Evolutionary conservation across 495 filamentous ascomycete genomes (phyloP), one percentile per base, ranked within the genome.

Genomic region (Xylaria acuta): DNA sequence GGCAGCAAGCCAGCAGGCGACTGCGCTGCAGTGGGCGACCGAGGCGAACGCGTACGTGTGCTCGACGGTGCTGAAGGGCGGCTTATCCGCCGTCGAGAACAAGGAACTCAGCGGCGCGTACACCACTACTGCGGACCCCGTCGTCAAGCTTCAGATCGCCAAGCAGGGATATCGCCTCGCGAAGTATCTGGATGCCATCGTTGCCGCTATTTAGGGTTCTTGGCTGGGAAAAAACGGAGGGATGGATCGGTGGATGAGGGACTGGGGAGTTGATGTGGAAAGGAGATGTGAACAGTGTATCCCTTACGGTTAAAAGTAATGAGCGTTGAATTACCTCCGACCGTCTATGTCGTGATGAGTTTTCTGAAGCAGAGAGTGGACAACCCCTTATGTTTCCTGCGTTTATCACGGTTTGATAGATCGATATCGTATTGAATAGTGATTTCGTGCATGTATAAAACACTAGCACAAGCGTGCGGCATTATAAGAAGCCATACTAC

Each of bases 91-190:
- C 54, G 82, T 90, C 41, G 79, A 89, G 62, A 80, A 81, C 69
- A 77, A 72, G 70, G 86, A 89, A 68, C 77, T 90, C 34, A 76
- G 79, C 63, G 86, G 84, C 8, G 75, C 66, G 22, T 92, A 92
- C 76, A 88, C 88, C 73, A 79, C 84, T 30, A 76, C 80, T 43
- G 84, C 87, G 59, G 70, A 86, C 47, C 86, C 84, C 8, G 84
- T 86, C 16, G 80, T 93, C 51, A 83, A 91, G 79, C 47, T 88
- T 58, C 88, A 91, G 80, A 88, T 93, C 76, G 88, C 89, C 0
- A 91, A 91, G 80, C 88, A 84, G 32, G 90, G 90, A 0, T 89
- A 87, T 68, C 81, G 87, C 8, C 72, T 80, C 6, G 78, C 78
- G 2, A 80, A 79, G 72, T 80, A 72, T 68, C 60, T 80, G 38